Conservation (phyloP, 2,329 filamentous ascomycete genomes). For the Pseudogymnoascus sp. region DNA sequence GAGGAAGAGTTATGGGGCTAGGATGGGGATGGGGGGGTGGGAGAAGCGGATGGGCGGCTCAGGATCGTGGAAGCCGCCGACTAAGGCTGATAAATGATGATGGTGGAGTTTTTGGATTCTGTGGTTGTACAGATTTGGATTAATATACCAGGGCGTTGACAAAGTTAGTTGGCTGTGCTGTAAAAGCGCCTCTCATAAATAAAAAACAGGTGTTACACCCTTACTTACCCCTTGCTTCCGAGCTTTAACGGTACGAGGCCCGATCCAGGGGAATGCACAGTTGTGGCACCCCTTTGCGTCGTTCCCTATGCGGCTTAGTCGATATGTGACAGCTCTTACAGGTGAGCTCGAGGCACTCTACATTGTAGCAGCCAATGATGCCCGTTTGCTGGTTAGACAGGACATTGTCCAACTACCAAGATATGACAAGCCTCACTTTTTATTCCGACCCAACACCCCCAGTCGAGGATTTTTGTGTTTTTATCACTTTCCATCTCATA, state of each 20-base stretch:
- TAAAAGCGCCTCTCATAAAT: neutral
- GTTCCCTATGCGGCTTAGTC: neutral
- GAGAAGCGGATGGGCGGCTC: neutral
- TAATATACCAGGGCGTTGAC: neutral
- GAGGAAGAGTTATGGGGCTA: neutral
- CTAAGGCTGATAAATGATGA: neutral
- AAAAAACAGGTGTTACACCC: neutral
- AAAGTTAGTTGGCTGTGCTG: neutral
- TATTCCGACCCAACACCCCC: neutral
- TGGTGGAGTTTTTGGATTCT: neutral
- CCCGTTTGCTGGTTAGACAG: neutral
- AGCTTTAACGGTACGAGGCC: neutral
- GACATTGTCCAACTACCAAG: neutral
- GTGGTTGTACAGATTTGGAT: neutral
- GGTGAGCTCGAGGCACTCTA: neutral
- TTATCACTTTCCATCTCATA: neutral
- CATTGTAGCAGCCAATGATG: neutral
- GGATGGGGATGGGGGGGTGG: neutral
- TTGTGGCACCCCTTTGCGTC: neutral
- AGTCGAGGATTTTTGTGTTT: neutral
- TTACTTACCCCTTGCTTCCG: neutral
- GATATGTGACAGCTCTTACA: neutral
- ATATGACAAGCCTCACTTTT: neutral
- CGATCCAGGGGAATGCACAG: neutral
- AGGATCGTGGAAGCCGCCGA: constrained; percentile 1